A percentile compares a stretch with the other conserved stretches of the same genome.
Evolutionary conservation across 176 grass and related monocot species (phyloP).

Genomic region (Melocanna baccifera): DNA sequence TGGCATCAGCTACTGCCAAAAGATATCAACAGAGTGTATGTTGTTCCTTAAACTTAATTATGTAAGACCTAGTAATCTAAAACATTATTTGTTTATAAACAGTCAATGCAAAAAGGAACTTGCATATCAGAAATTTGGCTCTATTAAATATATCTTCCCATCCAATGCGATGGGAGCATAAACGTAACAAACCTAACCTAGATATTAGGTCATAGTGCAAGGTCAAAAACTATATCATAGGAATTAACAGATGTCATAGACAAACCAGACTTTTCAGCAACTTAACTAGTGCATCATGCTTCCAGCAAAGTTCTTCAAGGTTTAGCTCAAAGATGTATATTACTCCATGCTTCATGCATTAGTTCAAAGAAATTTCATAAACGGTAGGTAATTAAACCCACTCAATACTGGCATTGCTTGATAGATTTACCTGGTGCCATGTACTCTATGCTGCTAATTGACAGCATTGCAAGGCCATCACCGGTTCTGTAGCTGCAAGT

Average conservation of each 20-base stretch:
- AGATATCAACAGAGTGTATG: background rate
- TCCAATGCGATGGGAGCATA: background rate
- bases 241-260: background rate
- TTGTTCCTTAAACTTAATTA: background rate
- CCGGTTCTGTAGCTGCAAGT: constrained; percentile 20
- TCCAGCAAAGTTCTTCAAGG: constrained; percentile 34
- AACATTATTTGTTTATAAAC: background rate
- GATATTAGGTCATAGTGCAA: background rate
- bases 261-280: constrained; percentile 21
- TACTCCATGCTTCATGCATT: constrained; percentile 37
- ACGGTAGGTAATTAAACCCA: constrained; percentile 10
- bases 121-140: background rate
- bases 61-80: background rate
- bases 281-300: constrained; percentile 3
- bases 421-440: constrained; percentile 34
- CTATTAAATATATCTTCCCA: background rate
- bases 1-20: background rate
- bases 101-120: background rate
- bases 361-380: constrained; percentile 37
- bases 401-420: constrained; percentile 21
- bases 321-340: constrained; percentile 25
- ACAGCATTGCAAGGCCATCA: constrained; percentile 29
- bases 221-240: background rate
- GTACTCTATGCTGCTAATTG: constrained; percentile 23
- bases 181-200: background rate